Base-by-base conservation (phyloP, 2,329 filamentous ascomycete genomes). In the Zalaria sp. region DNA sequence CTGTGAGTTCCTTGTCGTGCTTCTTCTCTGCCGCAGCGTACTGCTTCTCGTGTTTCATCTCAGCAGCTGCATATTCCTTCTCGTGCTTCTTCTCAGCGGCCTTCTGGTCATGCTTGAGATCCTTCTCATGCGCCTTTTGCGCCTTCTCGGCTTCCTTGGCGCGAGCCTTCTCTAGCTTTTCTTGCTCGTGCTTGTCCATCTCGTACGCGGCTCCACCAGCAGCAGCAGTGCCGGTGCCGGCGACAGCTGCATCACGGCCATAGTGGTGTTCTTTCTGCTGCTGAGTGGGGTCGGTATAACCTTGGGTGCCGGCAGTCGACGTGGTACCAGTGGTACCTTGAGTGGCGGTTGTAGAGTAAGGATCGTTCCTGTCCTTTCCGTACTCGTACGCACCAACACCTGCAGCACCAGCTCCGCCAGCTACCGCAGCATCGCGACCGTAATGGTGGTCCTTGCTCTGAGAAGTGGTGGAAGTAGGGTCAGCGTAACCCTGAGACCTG, bases 1-100 rank as follows among this genome's bases (percentile, higher is more conserved):
- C 41, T 18, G 41, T 35, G 5, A 55, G 54, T 29, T 59, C 61
- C 50, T 64, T 60, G 46, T 58, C 53, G n/a, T 46, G 35, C 9
- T 52, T 36, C 34, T 49, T 44, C 31, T 51, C 38, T 6, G 43
- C 43, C 8, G 40, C 43, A 7, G 38, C 39, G 27, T 39, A 34
- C 27, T 46, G 37, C 39, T 45, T 43, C 31, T 49, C 41, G 9
- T 43, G 27, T 27, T 48, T 39, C 31, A 50, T 47, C 25, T 45
- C 46, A 5, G 38, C 39, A 35, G 47, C 47, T 27, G 40, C 43
- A 4, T 37, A 43, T 25, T 48, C 48, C 11, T 57, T 56, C 27
- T 57, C 50, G 4, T 53, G 43, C 29, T 53, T 49, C 32, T 56
- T 53, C n/a, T 51, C 49, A 25, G 54, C 49, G 26, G 57, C 51